Conservation (phyloP, 768 basidiomycete species). For the Hypholoma fasciculare region DNA sequence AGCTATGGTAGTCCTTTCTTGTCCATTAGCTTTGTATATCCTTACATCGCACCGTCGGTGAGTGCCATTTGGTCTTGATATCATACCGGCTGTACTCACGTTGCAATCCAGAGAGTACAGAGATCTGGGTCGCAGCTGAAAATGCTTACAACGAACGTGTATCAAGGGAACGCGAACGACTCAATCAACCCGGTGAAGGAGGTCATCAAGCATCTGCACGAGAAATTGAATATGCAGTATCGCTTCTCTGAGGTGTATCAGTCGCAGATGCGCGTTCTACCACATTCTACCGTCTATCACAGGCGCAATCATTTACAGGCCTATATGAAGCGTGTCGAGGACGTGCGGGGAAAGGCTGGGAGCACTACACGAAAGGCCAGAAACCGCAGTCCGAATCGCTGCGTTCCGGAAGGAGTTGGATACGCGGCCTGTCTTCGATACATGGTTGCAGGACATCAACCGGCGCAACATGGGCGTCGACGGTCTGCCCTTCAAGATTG, state of each 20-base stretch:
- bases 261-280: constrained; percentile 98
- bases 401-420: constrained; percentile 97
- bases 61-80: constrained; percentile 23
- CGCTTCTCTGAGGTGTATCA: constrained; percentile 94
- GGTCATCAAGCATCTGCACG: too few species aligned
- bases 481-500: constrained; percentile 92
- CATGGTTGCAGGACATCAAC: constrained; percentile 96
- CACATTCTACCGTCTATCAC: constrained; percentile 98
- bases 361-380: constrained; percentile 98
- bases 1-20: too few species aligned
- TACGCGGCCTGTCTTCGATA: constrained; percentile 90
- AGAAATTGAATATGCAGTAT: too few species aligned
- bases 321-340: constrained; percentile 99
- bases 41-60: too few species aligned
- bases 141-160: constrained; percentile 98
- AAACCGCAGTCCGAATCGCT: constrained; percentile 90
- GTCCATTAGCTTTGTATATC: too few species aligned
- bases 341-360: constrained; percentile 98
- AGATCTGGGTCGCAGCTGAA: constrained; percentile 97
- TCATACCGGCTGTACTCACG: neutral
- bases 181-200: constrained; percentile 99
- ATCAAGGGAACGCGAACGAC: constrained; percentile 76
- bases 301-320: constrained; percentile 91
- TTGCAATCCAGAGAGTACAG: constrained; percentile 75
- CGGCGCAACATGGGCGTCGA: constrained; percentile 89